Percentiles rank a stretch among this genome's conserved stretches.
Conservation (phyloP, 164 flowering plant genomes). For the Piper longum region DNA sequence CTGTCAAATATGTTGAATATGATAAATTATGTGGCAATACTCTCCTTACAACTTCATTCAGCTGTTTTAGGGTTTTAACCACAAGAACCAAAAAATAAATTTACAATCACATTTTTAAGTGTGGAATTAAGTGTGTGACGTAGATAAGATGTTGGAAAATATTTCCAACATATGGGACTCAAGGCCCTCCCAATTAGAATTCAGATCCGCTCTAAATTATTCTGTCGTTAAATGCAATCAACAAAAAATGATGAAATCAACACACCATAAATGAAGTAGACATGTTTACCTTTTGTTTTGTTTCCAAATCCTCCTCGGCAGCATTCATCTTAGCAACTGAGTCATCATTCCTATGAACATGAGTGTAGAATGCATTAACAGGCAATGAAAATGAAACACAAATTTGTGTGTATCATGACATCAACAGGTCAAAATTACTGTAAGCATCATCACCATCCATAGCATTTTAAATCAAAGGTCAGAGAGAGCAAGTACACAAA, state of each 20-base stretch:
- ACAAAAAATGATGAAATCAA: not conserved
- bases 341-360: conserved; percentile 48
- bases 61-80: too few species aligned
- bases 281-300: conserved; percentile 56
- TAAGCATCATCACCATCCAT: not conserved
- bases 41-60: too few species aligned
- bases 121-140: too few species aligned
- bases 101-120: too few species aligned
- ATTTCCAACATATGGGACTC: too few species aligned
- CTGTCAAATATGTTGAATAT: too few species aligned
- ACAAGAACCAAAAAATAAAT: too few species aligned
- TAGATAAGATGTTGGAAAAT: too few species aligned
- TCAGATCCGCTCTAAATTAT: too few species aligned
- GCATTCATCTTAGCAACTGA: conserved; percentile 75
- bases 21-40: too few species aligned
- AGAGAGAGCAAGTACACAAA: not conserved
- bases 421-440: not conserved
- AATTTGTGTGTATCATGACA: not conserved
- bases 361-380: conserved; percentile 10
- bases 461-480: not conserved
- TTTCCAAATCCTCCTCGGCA: conserved; percentile 63
- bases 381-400: not conserved
- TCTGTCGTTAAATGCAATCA: too few species aligned
- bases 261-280: not conserved
- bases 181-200: too few species aligned